Evolutionary conservation across 2,329 filamentous ascomycete species (phyloP).

Genomic region (Monilinia polystroma): DNA sequence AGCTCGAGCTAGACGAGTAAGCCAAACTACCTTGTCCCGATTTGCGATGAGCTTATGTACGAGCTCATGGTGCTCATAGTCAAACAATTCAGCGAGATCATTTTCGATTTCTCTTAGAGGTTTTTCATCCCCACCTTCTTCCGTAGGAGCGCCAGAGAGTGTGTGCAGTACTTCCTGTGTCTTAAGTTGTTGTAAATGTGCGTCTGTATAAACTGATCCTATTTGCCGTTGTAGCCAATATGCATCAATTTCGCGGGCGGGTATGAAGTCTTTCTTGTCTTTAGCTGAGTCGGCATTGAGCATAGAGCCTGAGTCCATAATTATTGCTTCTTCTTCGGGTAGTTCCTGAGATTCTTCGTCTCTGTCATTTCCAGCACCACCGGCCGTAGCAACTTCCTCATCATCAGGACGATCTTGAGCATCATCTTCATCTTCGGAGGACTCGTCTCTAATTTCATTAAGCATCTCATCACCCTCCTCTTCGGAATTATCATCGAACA

Average conservation of each 20-base stretch:
- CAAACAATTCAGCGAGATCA: slow-evolving; percentile 96
- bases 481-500: slow-evolving; percentile 86
- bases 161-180: slow-evolving; percentile 80
- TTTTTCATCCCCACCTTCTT: slow-evolving; percentile 78
- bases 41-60: slow-evolving; percentile 91
- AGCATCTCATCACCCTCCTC: slow-evolving; percentile 76
- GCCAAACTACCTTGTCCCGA: slow-evolving; percentile 92
- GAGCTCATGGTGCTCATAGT: slow-evolving; percentile 92
- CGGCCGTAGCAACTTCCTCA: slow-evolving; percentile 51
- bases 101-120: slow-evolving; percentile 93
- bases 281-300: slow-evolving; percentile 46
- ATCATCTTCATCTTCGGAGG: slow-evolving; percentile 76
- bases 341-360: slow-evolving; percentile 51
- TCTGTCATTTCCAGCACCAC: slow-evolving; percentile 49
- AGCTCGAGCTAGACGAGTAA: slow-evolving; percentile 79
- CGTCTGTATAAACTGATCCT: slow-evolving; percentile 82
- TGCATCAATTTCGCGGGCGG: slow-evolving; percentile 89
- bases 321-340: slow-evolving; percentile 71
- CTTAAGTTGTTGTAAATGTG: slow-evolving; percentile 91
- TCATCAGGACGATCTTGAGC: slow-evolving; percentile 57
- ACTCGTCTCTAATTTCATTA: slow-evolving; percentile 85
- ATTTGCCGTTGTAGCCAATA: slow-evolving; percentile 97
- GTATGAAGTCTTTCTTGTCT: slow-evolving; percentile 60
- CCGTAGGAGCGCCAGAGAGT: slow-evolving; percentile 71
- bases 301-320: slow-evolving; percentile 69